Conservation (phyloP, 495 filamentous ascomycete genomes). For the Corynascus novoguineensis region DNA sequence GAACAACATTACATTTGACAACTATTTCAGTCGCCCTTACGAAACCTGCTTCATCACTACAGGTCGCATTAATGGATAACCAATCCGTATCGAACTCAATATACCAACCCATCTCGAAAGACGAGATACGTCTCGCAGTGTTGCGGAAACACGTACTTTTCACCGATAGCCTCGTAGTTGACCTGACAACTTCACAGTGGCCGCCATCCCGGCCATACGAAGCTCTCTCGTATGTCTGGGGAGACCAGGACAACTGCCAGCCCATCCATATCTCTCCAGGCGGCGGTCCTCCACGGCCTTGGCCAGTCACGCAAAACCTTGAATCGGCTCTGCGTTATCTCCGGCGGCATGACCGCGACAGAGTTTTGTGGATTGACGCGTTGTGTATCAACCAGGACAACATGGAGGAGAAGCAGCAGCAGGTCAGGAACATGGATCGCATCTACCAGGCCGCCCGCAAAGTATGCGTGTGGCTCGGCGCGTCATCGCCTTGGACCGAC, state of each 20-base stretch:
- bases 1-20: too few species aligned
- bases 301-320: not conserved
- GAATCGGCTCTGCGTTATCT: not conserved
- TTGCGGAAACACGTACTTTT: not conserved
- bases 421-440: slow-evolving; percentile 28
- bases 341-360: not conserved
- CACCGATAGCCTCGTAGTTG: not conserved
- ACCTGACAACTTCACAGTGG: not conserved
- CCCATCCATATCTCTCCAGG: not conserved
- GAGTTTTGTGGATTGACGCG: slow-evolving; percentile 1
- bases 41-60: too few species aligned
- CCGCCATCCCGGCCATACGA: not conserved
- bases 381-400: slow-evolving; percentile 37
- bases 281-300: not conserved
- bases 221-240: slow-evolving; percentile 7
- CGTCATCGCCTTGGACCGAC: not conserved
- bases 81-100: not conserved
- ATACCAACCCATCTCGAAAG: not conserved
- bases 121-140: not conserved
- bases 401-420: slow-evolving; percentile 25
- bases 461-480: slow-evolving; percentile 5
- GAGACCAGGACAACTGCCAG: not conserved
- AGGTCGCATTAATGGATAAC: not conserved
- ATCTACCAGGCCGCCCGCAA: slow-evolving; percentile 23
- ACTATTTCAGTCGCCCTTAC: not conserved